Base-by-base conservation (phyloP, 768 basidiomycete genomes). In the Austroboletus festivus region DNA sequence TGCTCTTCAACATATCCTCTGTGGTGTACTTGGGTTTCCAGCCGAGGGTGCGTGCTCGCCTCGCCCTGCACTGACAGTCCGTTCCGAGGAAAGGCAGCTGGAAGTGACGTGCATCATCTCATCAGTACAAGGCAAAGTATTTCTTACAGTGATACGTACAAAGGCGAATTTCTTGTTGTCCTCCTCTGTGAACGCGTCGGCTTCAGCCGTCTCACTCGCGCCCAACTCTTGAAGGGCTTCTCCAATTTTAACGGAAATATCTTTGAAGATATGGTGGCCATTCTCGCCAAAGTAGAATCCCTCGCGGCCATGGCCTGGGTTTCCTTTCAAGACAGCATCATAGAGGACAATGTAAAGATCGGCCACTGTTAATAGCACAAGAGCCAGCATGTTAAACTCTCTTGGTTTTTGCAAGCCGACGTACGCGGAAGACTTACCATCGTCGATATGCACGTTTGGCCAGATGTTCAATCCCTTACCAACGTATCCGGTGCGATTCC, bases 391-490 rank as follows among this genome's bases (percentile, higher is more conserved):
- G n/a, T n/a, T n/a, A n/a, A n/a, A n/a, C n/a, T n/a, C n/a, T n/a
- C n/a, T n/a, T n/a, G n/a, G n/a, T n/a, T n/a, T n/a, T n/a, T n/a
- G n/a, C n/a, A n/a, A n/a, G n/a, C n/a, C n/a, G n/a, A n/a, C n/a
- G n/a, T n/a, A n/a, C n/a, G 35, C 22, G 18, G 3, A 19, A 6
- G 37, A 44, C 47, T 28, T 7, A 64, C 61, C 58, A 16, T 85
- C 82, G 21, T 75, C 65, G 42, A 83, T 66, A 50, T 83, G 73
- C 16, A 82, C 74, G 47, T 79, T 76, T 0, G 77, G 74, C 86
- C 85, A 86, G 5, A 79, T 35, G 43, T 85, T 82, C 57, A 74
- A 68, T 2, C 86, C 86, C 38, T 71, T 51, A 0, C 83, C 85
- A 9, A 86, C 70, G 58, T 81, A 68, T 15, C 82, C 83, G 0